These are phyloP conservation scores for Alternaria ethzedia DNA, from an alignment of 2,329 filamentous ascomycete species.

Conservation along the genomic window DNA sequence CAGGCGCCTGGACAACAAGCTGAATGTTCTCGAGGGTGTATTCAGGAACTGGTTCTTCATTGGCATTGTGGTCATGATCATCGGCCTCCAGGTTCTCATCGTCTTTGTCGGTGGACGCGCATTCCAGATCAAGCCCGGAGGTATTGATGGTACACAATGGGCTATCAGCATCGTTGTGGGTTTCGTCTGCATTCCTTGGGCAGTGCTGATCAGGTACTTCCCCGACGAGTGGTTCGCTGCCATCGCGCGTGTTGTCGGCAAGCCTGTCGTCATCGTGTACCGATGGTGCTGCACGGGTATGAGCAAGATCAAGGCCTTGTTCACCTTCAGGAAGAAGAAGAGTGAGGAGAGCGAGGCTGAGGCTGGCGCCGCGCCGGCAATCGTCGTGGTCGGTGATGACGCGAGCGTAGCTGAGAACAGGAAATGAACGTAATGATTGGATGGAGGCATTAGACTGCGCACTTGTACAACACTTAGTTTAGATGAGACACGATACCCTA, in stretches of 20 bases:
- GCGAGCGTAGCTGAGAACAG: conserved; percentile 1
- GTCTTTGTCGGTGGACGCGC: conserved; percentile 64
- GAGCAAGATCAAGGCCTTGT: conserved; percentile 19
- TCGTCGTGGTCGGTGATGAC: conserved; percentile 22
- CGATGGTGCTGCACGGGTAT: conserved; percentile 15
- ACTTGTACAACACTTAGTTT: not conserved
- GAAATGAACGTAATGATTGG: not conserved
- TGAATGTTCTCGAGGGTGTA: conserved; percentile 67
- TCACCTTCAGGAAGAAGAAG: conserved; percentile 21
- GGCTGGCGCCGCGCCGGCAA: conserved; percentile 20
- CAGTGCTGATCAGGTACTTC: conserved; percentile 58
- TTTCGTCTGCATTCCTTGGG: conserved; percentile 61
- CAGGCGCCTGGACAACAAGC: conserved; percentile 66
- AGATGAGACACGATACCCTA: not conserved
- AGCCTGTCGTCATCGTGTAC: conserved; percentile 31
- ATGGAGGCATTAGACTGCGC: not conserved
- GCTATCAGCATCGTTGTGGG: conserved; percentile 60
- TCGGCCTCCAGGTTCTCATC: conserved; percentile 64
- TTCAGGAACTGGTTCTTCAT: conserved; percentile 65
- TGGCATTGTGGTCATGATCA: conserved; percentile 63
- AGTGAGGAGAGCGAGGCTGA: conserved; percentile 24
- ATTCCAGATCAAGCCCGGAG: conserved; percentile 59
- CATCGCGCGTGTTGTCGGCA: conserved; percentile 27
- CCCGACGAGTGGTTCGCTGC: conserved; percentile 53
- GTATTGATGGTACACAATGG: conserved; percentile 65